Base-by-base conservation (phyloP, 1,284 basidiomycete genomes). In the Xerocomus amazonicus region DNA sequence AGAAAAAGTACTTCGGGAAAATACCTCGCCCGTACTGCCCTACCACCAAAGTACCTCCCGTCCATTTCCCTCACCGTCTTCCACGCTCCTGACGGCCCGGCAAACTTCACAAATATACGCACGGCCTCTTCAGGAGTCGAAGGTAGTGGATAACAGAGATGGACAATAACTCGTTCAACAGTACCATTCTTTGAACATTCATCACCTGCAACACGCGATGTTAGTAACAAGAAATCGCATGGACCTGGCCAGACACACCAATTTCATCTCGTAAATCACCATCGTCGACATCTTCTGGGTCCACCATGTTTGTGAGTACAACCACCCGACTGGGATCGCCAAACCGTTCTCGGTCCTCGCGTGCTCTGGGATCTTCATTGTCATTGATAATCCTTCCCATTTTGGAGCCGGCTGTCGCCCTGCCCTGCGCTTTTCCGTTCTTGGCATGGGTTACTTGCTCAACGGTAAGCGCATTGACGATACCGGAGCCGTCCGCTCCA, bases 81-180 rank as follows among this genome's bases (percentile, higher is more conserved):
- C 91, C 92, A 97, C 3, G 94, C 95, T 8, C 92, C 95, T 0
- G 81, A 93, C 9, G 92, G 87, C 1, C 94, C 94, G 0, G 82
- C 82, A 60, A 94, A 96, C 42, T 87, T 72, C 7, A 94, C 85
- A 65, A 93, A 95, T 41, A 95, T 84, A 38, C 90, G 81, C 8
- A 94, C 83, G 1, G 83, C 80, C 28, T 91, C 85, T 9, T 82
- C 80, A 2, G 78, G 72, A 43, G 82, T 74, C 3, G 66, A 56
- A 0, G 85, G 79, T 3, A 78, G 71, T 2, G 89, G 87, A 41
- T 84, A 73, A 36, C 90, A 80, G 31, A 83, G 73, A 59, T 97
- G 91, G 2, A 96, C 78, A 38, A 95, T 73, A 9, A 97, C 92
- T 14, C 93, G 80, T 58, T 96, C 89, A 14, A 95, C 92, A 1